Percentiles rank a stretch among this genome's conserved stretches.
Evolutionary conservation across 805 yeast species (phyloP).

Genomic region (Yarrowia yakushimensis): DNA sequence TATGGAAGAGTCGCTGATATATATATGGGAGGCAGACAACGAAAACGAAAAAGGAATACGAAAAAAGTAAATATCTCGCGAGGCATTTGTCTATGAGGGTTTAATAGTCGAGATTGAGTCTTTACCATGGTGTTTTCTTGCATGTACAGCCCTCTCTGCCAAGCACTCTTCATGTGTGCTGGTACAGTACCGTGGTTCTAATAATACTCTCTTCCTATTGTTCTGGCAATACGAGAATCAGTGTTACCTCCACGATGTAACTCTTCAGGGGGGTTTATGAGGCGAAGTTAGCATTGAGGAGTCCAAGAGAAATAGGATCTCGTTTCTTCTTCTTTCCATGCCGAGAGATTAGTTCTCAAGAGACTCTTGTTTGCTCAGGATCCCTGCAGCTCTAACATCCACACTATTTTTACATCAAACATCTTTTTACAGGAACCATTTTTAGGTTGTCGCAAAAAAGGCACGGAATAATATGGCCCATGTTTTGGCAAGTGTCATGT

Average conservation of each 20-base stretch:
- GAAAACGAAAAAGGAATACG: neutral
- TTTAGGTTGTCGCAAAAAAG: neutral
- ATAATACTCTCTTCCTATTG: slow-evolving; percentile 1
- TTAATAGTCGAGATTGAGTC: neutral
- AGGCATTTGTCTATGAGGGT: neutral
- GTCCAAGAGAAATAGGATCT: neutral
- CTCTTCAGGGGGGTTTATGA: neutral
- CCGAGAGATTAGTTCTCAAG: neutral
- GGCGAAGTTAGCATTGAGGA: neutral
- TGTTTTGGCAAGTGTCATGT: neutral
- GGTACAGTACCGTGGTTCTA: no score
- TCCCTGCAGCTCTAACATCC: neutral
- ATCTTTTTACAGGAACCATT: neutral
- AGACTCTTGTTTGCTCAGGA: no score
- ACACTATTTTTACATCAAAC: neutral
- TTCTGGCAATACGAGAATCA: neutral
- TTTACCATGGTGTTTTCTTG: no score
- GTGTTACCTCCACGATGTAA: neutral
- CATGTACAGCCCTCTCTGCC: neutral
- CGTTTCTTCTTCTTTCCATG: neutral
- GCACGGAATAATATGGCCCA: neutral
- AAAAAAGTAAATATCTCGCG: neutral
- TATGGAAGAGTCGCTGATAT: neutral
- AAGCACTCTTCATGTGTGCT: neutral
- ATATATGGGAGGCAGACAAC: neutral